Evolutionary conservation across 2,329 filamentous ascomycete species (phyloP), one percentile per base, ranked within the genome.

Genomic region (Sarocladium strictum): DNA sequence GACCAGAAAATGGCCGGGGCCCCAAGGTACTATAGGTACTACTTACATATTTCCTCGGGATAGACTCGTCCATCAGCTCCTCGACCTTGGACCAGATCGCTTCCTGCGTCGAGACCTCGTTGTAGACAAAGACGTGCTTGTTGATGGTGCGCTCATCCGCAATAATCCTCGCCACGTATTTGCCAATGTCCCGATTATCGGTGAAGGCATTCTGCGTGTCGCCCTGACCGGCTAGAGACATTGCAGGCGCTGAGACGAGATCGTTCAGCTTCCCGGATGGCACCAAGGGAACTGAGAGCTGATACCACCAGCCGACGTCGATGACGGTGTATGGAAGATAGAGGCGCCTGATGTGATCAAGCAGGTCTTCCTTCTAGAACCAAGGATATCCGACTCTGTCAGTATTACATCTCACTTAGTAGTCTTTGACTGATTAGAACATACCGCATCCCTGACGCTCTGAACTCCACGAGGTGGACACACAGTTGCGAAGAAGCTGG

Each of bases 261-360:
- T 75, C 75, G 15, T 38, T 33, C n/a, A 70, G 64, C 5, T 58
- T 62, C 1, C 65, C 66, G 5, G 66, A 69, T 3, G 65, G 61
- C 0, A 69, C 53, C 19, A 53, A 24, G 0, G 65, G 66, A 2
- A 63, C 27, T 24, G 68, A 66, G 27, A 77, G 59, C 59, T 82
- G 77, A 61, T 79, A 77, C 81, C 80, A 84, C 68, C 70, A 80
- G n/a, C 80, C 80, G 12, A 81, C 72, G 57, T 84, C 80, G 51
- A 83, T 74, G 60, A 79, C 67, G 5, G 80, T 83, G 65, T 76
- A 84, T 0, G 77, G 76, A 1, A 84, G 69, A 29, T 69, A 64
- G 1, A 77, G 61, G 54, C 69, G 65, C 59, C 75, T 74, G 56
- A 82, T 68, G 53, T 77, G 71, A 55, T 77, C 71, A 60, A 77